Percentiles rank a stretch among this genome's conserved stretches.
Evolutionary conservation across 495 filamentous ascomycete genomes (phyloP).

Genomic region (Sordaria brevicollis): DNA sequence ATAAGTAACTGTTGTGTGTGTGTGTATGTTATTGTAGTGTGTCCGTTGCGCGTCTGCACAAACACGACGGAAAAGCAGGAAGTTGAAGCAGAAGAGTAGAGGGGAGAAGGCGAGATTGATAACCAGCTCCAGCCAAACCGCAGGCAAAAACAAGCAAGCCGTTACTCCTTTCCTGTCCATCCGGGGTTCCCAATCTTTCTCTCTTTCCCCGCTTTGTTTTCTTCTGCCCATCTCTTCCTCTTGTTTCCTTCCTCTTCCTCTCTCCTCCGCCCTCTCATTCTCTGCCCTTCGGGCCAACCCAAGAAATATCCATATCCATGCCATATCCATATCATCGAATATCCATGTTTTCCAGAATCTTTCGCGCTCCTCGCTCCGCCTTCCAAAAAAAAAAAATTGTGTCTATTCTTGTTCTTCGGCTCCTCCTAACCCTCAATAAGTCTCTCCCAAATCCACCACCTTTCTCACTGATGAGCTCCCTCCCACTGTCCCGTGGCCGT

Average conservation of each 20-base stretch:
- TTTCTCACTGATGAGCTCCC: constrained; percentile 10
- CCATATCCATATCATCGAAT: neutral
- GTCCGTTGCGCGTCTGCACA: neutral
- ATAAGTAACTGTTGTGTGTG: neutral
- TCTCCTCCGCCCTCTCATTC: neutral
- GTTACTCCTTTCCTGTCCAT: neutral
- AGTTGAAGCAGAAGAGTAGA: neutral
- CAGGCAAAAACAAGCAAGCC: neutral
- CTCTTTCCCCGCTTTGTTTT: no score
- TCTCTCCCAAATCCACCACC: constrained; percentile 39
- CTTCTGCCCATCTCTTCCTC: neutral
- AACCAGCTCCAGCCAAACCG: neutral
- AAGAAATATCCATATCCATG: neutral
- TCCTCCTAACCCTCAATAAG: constrained; percentile 22
- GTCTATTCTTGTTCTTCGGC: neutral
- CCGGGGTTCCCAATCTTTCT: neutral
- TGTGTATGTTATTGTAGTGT: neutral
- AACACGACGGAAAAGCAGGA: neutral
- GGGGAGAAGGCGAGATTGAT: neutral
- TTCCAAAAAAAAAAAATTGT: no score
- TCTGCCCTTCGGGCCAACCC: neutral
- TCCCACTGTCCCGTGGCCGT: neutral
- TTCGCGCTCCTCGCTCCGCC: neutral
- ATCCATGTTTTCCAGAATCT: neutral
- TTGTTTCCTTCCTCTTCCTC: neutral